Evolutionary conservation across 2,329 filamentous ascomycete genomes (phyloP), one percentile per base, ranked within the genome.

Genomic region (Emericellopsis cladophorae): DNA sequence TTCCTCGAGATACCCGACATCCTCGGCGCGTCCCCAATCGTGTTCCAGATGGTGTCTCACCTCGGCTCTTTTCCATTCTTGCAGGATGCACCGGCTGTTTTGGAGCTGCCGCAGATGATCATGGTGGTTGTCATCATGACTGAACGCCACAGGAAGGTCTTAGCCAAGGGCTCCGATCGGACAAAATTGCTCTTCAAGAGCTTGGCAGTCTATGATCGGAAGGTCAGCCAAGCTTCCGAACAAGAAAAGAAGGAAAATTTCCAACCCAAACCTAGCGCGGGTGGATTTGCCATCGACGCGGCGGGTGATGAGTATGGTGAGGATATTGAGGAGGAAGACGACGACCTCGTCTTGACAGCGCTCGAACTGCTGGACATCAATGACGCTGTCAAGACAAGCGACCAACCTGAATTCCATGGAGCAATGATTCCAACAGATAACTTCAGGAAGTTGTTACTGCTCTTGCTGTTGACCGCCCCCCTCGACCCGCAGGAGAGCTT

Each of bases 1-100:
- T 87, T 84, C 55, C 72, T 88, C 36, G 80, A 84, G 58, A 70
- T 88, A 16, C 83, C 83, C 4, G 81, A 86, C 53, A 70, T 79
- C 22, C 62, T 87, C 22, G 72, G 68, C 39, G 80, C 74, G 7
- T 81, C 80, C 4, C 71, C 79, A 2, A 70, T 87, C 35, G 53
- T 87, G 36, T 86, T 84, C 52, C 79, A 84, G 51, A 81, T 85
- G 69, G 57, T 80, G 3, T 80, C 78, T 5, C 83, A 80, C 49
- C 65, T 86, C 1, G 83, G 79, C 26, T 78, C 82, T 1, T 87
- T 88, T 44, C 83, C 83, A 0, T 86, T 86, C 47, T 66, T 83
- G 3, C 70, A 74, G 40, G 76, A 84, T 51, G 81, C 81, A 0
- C 83, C 83, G 0, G 79, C 72, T 3, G 77, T 85, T 3, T 59